Evolutionary conservation across 768 basidiomycete species (phyloP), one percentile per base, ranked within the genome.

Genomic region (Suillus fuscotomentosus): DNA sequence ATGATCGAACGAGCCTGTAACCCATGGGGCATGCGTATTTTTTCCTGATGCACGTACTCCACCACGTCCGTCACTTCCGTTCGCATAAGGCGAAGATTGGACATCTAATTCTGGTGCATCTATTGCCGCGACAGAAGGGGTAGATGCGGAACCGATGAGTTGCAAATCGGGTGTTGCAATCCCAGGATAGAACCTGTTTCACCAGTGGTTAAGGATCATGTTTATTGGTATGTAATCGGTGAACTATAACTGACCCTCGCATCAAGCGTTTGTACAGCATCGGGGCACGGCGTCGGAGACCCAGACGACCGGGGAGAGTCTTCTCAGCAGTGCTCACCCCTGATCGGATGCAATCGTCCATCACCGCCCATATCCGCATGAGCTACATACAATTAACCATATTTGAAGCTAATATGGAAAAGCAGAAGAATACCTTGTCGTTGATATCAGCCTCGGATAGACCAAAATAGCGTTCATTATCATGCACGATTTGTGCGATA

Each of bases 401-500:
- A 41, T 59, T 57, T 59, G 27, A 64, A 41, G 50, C 60, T 54
- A 36, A 41, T 36, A 41, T 61, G 27, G 39, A n/a, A 36, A 64
- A 60, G 53, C 34, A 57, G 6, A 15, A 24, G 63, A 72, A 47
- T 67, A 88, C 91, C 82, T 94, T 94, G 55, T 82, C 76, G 66
- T 88, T 84, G 64, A 95, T 90, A 10, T 93, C 88, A 24, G 86
- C 85, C 59, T 92, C 87, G 3, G 86, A 86, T 63, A 90, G 84
- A 17, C 92, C 90, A 70, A 92, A 95, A 65, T 82, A 87, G 69
- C 86, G 84, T 76, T 97, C 95, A 71, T 97, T 97, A 76, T 96
- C 91, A 73, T 93, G 92, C 1, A 97, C 94, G 59, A 95, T 90
- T 77, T 97, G 95, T 11, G 95, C 93, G 68, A 97, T 95, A 3